Evolutionary conservation across 164 flowering plant genomes (phyloP), one percentile per base, ranked within the genome.

Genomic region (Vitis rotundifolia): DNA sequence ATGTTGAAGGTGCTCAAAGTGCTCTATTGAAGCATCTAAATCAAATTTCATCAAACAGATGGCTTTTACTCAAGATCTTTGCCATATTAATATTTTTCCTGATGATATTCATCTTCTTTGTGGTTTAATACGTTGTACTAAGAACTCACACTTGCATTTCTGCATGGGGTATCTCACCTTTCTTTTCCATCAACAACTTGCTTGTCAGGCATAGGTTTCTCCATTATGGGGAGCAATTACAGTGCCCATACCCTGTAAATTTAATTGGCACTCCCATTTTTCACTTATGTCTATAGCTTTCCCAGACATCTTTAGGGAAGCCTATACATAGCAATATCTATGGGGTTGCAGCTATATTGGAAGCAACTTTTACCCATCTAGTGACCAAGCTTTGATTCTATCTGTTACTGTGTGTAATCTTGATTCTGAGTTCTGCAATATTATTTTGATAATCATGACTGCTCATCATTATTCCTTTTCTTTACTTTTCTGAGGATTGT

Each of bases 41-140:
- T 63, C 77, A 63, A 31, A 89, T 90, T 68, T 90, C 97, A 64
- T 91, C 97, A 53, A 90, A 90, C 80, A 81, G 97, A 84, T 90
- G 92, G 90, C 95, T 91, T 72, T 52, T 93, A 66, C 82, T 91
- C 77, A 90, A 93, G 84, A 85, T 93, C 70, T 91, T 93, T 75
- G 86, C 84, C 28, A 68, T 89, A 69, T 77, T 89, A 59, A 85
- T 91, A 31, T 67, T 93, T 47, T 93, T 91, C 79, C 75, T 93
- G 74, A 49, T 87, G 62, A 60, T 91, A 49, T 91, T 89, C 71
- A 54, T 93, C 54, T 76, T 91, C 71, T 91, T 93, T 63, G 80
- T 93, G 73, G 84, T 71, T 54, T 87, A 70, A 73, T 65, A 53
- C 12, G 44, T 57, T 14, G 31, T 44, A 15, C 48, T 48, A 44